A percentile compares a stretch with the other conserved stretches of the same genome.
These are phyloP conservation scores for Salvia sclarea DNA, from an alignment of 305 asterid species.

Conservation along the genomic window DNA sequence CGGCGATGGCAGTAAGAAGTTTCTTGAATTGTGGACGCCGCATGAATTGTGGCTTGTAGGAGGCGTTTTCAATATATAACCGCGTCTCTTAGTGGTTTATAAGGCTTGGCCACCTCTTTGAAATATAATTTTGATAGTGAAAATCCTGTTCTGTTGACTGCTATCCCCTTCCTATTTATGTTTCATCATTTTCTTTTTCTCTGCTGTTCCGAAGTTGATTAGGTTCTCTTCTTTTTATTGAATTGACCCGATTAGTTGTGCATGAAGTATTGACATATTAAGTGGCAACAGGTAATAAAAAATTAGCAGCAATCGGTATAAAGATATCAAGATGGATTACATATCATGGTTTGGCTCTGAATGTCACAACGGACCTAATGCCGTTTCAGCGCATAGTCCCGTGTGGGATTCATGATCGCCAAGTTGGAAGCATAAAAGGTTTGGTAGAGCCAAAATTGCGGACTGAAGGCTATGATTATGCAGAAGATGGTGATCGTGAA, in stretches of 20 bases:
- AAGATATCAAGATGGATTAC: slow-evolving; percentile 76
- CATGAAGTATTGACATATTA: slow-evolving; percentile 21
- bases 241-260: not conserved
- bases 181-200: not conserved
- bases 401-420: slow-evolving; percentile 75
- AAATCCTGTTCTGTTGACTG: not conserved
- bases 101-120: not conserved
- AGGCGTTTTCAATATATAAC: not conserved
- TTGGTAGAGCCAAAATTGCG: slow-evolving; percentile 5
- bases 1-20: not conserved
- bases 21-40: not conserved
- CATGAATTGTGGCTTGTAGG: not conserved
- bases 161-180: not conserved
- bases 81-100: not conserved
- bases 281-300: slow-evolving; percentile 55
- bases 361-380: slow-evolving; percentile 63
- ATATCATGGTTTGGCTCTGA: slow-evolving; percentile 78
- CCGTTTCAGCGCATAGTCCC: slow-evolving; percentile 75
- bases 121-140: not conserved
- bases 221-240: no score
- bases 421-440: slow-evolving; percentile 69
- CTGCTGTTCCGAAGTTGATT: no score
- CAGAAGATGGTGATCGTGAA: slow-evolving; percentile 39
- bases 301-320: slow-evolving; percentile 81
- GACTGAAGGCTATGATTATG: slow-evolving; percentile 25